Conservation (phyloP, 2,329 filamentous ascomycete genomes). For the Cordyceps fumosorosea region DNA sequence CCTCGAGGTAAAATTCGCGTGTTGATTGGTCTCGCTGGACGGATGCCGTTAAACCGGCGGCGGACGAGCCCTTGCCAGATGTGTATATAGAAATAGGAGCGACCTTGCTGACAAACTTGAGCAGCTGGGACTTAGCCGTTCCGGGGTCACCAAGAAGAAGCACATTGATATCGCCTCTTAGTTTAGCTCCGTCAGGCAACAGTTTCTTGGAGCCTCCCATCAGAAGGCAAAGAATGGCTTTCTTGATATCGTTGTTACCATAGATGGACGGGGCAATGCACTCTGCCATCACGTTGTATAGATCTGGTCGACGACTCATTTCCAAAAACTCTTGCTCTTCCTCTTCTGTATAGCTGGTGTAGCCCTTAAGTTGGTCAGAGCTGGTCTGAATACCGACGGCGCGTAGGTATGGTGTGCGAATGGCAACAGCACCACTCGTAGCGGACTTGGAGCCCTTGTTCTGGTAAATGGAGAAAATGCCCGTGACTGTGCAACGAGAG, state of each 20-base stretch:
- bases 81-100: slow-evolving; percentile 98
- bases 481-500: slow-evolving; percentile 90
- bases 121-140: slow-evolving; percentile 93
- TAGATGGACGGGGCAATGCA: slow-evolving; percentile 98
- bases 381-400: slow-evolving; percentile 90
- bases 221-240: slow-evolving; percentile 87
- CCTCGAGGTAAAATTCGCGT: slow-evolving; percentile 95
- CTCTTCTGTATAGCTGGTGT: slow-evolving; percentile 79
- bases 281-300: slow-evolving; percentile 85
- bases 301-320: slow-evolving; percentile 79
- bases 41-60: slow-evolving; percentile 92
- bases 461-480: slow-evolving; percentile 97
- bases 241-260: slow-evolving; percentile 93
- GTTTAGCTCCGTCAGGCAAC: slow-evolving; percentile 91
- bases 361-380: slow-evolving; percentile 82
- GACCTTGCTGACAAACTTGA: slow-evolving; percentile 96
- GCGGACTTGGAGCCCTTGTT: slow-evolving; percentile 76
- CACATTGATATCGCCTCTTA: slow-evolving; percentile 97
- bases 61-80: slow-evolving; percentile 95
- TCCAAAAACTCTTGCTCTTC: slow-evolving; percentile 96
- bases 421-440: slow-evolving; percentile 77
- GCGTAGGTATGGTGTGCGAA: slow-evolving; percentile 88
- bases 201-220: slow-evolving; percentile 98
- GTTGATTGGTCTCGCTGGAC: slow-evolving; percentile 90
- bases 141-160: slow-evolving; percentile 93